phyloP scores from a whole-genome alignment of 805 yeast genomes.

The Tetrapisispora pingtungensis region DNA sequence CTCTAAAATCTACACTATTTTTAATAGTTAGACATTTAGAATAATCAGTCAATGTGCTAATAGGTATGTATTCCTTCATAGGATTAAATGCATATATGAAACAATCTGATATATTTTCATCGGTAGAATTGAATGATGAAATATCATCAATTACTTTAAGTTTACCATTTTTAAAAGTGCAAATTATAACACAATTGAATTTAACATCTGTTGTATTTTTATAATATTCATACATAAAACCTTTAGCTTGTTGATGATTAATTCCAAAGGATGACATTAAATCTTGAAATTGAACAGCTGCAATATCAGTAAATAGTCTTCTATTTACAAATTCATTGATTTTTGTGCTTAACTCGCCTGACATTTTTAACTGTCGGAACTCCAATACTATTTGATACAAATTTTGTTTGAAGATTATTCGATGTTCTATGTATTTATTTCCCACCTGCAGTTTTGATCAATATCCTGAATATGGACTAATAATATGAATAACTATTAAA shows the following conservation, averaged over 20 bases:
- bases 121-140: slow-evolving; percentile 6
- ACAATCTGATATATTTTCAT: slow-evolving; percentile 17
- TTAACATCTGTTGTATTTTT: slow-evolving; percentile 14
- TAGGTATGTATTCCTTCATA: slow-evolving; percentile 19
- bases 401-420: too few relatives aligned
- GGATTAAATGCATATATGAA: slow-evolving; percentile 29
- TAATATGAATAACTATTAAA: too few relatives aligned
- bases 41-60: slow-evolving; percentile 12
- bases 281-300: slow-evolving; percentile 25
- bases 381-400: too few relatives aligned
- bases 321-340: slow-evolving; percentile 14
- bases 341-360: background rate
- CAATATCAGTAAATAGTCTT: slow-evolving; percentile 17
- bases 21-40: slow-evolving; percentile 11
- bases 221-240: slow-evolving; percentile 23
- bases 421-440: too few relatives aligned
- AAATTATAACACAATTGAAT: slow-evolving; percentile 22
- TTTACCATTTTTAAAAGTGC: slow-evolving; percentile 13
- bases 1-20: slow-evolving; percentile 12
- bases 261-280: slow-evolving; percentile 16
- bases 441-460: too few relatives aligned
- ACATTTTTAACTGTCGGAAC: background rate
- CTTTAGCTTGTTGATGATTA: slow-evolving; percentile 22
- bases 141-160: slow-evolving; percentile 19
- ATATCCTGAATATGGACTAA: too few relatives aligned